phyloP scores from a whole-genome alignment of 1,284 basidiomycete species.

The Sanghuangporus sanghuang region DNA sequence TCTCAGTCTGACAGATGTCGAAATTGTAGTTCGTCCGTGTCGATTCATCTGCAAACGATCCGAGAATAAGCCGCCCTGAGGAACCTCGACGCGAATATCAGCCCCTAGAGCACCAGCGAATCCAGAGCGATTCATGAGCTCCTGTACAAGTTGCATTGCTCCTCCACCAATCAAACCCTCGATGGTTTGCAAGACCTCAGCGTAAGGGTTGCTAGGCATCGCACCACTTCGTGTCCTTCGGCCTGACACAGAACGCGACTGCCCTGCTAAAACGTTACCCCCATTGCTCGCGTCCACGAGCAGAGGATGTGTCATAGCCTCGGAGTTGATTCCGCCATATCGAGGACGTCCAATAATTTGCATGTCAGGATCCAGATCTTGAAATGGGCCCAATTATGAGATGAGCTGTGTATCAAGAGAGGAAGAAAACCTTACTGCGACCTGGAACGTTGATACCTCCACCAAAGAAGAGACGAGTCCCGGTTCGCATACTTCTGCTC shows the following conservation, averaged over 20 bases:
- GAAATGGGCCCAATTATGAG: not conserved
- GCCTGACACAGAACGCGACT: constrained; percentile 41
- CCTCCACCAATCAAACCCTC: constrained; percentile 81
- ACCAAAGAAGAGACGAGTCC: constrained; percentile 46
- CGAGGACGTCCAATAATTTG: constrained; percentile 62
- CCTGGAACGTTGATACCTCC: constrained; percentile 12
- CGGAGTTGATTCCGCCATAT: constrained; percentile 43
- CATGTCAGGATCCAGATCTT: constrained; percentile 43
- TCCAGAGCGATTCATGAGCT: constrained; percentile 58
- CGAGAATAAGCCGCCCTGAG: constrained; percentile 48
- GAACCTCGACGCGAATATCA: constrained; percentile 65
- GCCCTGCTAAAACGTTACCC: constrained; percentile 32
- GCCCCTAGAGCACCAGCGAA: constrained; percentile 50
- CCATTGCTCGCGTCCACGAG: constrained; percentile 60
- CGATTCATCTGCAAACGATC: constrained; percentile 48
- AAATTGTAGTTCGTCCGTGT: constrained; percentile 41
- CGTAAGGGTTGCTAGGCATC: constrained; percentile 39
- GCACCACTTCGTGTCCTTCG: constrained; percentile 48
- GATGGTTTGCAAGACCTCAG: constrained; percentile 72
- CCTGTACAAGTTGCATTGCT: constrained; percentile 80
- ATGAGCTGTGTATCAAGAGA: not conserved
- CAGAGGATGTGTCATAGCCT: constrained; percentile 78
- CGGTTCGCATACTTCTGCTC: constrained; percentile 39
- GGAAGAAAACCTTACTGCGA: constrained; percentile 1
- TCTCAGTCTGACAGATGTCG: constrained; percentile 55